Evolutionary conservation across 805 yeast genomes (phyloP), one percentile per base, ranked within the genome.

Genomic region (Blastobotrys chiropterorum): DNA sequence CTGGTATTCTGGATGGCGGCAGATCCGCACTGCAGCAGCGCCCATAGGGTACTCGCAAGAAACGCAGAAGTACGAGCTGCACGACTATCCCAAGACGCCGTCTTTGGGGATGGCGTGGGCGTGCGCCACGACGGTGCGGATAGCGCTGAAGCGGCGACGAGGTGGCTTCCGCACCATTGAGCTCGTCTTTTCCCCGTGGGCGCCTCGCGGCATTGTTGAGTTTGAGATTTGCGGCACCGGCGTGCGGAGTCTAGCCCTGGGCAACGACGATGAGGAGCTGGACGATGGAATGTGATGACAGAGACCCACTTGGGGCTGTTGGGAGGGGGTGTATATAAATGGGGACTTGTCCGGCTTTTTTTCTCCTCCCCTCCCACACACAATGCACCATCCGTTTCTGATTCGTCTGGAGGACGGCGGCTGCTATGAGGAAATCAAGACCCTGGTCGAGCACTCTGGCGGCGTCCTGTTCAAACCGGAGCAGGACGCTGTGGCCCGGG

Each of bases 1-100:
- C 4, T 81, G 85, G 77, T 69, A 80, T 44, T 75, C 81, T 17
- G 96, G 96, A 0, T 89, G 95, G 95, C 26, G 16, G 11, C 43
- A 15, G 43, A 5, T 26, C 11, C 34, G 34, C 34, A 26, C 8
- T 11, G 8, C 34, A 5, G 34, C 34, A 26, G 34, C 5, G 11
- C 20, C 17, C 19, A 20, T n/a, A 3, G 3, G 11, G 20, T 40
- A 16, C 43, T 16, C 43, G 7, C 46, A 17, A 13, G 46, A 20
- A 15, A 11, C 15, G 19, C 38, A 14, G 15, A 26, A 5, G 8
- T 6, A 22, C n/a, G 30, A 7, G 30, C 15, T 22, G 11, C 34
- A 20, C 15, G 8, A n/a, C 3, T 21, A 20, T 16, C 19, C 38
- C 3, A 15, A 26, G 20, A 44, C 19, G 7, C 39, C 31, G 21